These are phyloP conservation scores for Diaporthe sp. DNA, from an alignment of 2,329 filamentous ascomycete species.

Conservation along the genomic window DNA sequence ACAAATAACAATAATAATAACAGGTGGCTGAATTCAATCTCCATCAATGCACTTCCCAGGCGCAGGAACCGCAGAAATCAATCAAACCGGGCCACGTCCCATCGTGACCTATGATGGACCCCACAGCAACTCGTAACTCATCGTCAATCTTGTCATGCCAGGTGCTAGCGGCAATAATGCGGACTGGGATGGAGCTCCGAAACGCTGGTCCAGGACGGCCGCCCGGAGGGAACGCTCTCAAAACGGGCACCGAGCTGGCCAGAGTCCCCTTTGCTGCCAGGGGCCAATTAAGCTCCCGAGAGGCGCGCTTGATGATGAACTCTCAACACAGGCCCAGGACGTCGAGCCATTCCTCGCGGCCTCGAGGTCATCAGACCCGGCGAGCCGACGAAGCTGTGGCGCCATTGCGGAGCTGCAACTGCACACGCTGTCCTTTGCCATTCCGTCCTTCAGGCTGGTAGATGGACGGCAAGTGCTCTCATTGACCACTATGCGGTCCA, in stretches of 20 bases:
- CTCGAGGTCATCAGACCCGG: conserved; percentile 20
- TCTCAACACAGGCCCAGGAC: conserved; percentile 1
- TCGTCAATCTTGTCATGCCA: conserved; percentile 36
- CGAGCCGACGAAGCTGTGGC: conserved; percentile 7
- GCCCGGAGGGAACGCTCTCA: conserved; percentile 13
- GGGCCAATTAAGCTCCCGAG: conserved; percentile 36
- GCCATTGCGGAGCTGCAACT: conserved; percentile 24
- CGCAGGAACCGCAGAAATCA: conserved; percentile 41
- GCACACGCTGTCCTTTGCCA: conserved; percentile 28
- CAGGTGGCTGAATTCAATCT: conserved; percentile 35
- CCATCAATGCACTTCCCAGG: conserved; percentile 31
- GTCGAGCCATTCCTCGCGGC: conserved; percentile 27
- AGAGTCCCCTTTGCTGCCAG: background rate
- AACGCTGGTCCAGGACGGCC: conserved; percentile 18
- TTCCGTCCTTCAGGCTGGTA: background rate
- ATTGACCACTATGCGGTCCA: background rate
- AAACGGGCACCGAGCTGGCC: conserved; percentile 19
- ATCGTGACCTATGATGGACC: conserved; percentile 33
- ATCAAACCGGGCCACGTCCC: conserved; percentile 40
- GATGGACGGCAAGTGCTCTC: background rate
- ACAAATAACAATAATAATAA: conserved; percentile 20
- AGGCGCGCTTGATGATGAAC: conserved; percentile 32
- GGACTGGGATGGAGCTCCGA: conserved; percentile 36
- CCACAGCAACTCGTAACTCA: conserved; percentile 37
- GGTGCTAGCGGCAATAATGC: conserved; percentile 25